Base-by-base conservation (phyloP, 2,329 filamentous ascomycete genomes). In the Chaetomium sp. region DNA sequence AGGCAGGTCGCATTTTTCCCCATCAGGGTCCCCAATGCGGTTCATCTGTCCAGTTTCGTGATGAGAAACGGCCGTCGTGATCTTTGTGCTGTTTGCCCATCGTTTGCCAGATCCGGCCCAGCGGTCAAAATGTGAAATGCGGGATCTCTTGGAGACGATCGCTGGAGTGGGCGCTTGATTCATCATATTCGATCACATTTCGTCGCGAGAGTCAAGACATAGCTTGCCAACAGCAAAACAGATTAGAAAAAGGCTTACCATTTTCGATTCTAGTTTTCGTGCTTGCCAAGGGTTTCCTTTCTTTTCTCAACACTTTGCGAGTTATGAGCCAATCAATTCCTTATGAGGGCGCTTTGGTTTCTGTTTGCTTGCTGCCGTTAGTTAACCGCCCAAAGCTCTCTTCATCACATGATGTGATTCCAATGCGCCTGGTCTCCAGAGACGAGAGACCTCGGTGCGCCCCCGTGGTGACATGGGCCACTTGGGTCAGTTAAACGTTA, bases 371-470 rank as follows among this genome's bases (percentile, higher is more conserved):
- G 19, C 19, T 27, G 19, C 19, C 19, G 19, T 27, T 27, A 51
- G 11, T 14, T 14, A 44, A 34, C n/a, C 33, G n/a, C 4, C 2
- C 27, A 36, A 14, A 27, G 19, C 19, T 8, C 49, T 14, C 42
- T 34, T 38, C 54, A 41, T 62, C 61, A 61, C 57, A 54, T 57
- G 55, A 54, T 52, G 47, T 35, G 37, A 43, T 19, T 6, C 5
- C 33, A 14, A 57, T 57, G 55, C 51, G 47, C 36, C 50, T 36
- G 50, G 46, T 40, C 12, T 9, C 8, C 37, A 9, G 37, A 27
- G 19, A 27, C 2, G 19, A 27, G 12, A 41, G 10, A 40, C 34
- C 10, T 40, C 40, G 8, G 6, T 38, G 38, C 32, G 38, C 35
- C 44, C 49, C 43, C 45, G 49, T 50, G 42, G 40, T 19, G 27